Evolutionary conservation across 352 stramenopile species (phyloP).

Genomic region (Phytophthora parvispora): DNA sequence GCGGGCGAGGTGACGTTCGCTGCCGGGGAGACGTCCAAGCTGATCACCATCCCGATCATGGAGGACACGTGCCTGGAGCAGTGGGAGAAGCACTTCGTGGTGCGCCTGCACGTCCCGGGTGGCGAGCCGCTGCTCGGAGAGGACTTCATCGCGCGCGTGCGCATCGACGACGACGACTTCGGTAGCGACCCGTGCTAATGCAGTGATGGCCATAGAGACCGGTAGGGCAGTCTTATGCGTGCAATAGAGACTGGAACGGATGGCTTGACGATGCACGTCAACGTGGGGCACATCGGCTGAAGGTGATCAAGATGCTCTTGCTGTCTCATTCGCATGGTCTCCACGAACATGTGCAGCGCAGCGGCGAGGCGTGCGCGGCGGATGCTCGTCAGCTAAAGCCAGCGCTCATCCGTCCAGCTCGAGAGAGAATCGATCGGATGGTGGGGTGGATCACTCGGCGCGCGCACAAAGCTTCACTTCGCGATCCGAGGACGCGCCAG

Average conservation of each 20-base stretch:
- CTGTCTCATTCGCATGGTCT: conserved; percentile 17
- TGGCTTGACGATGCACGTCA: neutral
- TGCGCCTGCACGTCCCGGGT: conserved; percentile 94
- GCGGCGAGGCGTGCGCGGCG: conserved; percentile 4
- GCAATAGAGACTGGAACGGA: conserved; percentile 1
- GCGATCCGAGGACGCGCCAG: conserved; percentile 4
- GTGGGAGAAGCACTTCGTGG: conserved; percentile 91
- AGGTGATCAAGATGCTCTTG: neutral
- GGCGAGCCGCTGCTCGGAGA: conserved; percentile 92
- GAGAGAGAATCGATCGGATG: conserved; percentile 20
- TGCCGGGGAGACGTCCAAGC: conserved; percentile 82
- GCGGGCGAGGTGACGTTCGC: conserved; percentile 93
- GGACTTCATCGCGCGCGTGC: conserved; percentile 87
- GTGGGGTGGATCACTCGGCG: too few species aligned
- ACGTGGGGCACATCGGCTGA: too few species aligned
- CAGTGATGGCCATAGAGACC: neutral
- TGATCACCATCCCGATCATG: conserved; percentile 94
- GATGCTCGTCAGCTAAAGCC: conserved; percentile 15
- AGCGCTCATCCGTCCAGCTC: conserved; percentile 23
- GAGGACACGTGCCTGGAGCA: conserved; percentile 95
- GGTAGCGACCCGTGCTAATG: conserved; percentile 58
- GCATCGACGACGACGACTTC: conserved; percentile 96
- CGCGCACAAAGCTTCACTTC: conserved; percentile 3
- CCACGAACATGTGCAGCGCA: conserved; percentile 11
- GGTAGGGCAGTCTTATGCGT: neutral